phyloP scores from a whole-genome alignment of 306 rosid genomes.

The Sicyos edulis region DNA sequence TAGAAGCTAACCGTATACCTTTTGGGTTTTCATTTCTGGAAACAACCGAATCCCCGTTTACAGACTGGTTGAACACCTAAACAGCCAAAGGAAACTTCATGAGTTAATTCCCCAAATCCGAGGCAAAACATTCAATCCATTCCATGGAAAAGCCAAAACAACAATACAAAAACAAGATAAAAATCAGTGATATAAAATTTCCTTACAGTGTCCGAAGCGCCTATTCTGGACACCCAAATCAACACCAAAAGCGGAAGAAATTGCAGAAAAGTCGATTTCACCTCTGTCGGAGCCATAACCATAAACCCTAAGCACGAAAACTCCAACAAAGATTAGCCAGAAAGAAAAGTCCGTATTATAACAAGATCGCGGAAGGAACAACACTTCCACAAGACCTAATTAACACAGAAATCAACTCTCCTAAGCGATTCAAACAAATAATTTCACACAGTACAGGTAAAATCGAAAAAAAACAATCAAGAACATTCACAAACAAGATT shows the following conservation, averaged over 20 bases:
- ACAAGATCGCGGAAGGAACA: conserved; percentile 4
- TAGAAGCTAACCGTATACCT: conserved; percentile 19
- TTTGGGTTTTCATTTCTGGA: conserved; percentile 29
- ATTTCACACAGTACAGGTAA: not conserved
- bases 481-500: not conserved
- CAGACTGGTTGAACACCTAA: conserved; percentile 31
- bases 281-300: conserved; percentile 25
- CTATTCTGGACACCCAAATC: conserved; percentile 19
- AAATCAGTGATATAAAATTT: not conserved
- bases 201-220: conserved; percentile 37
- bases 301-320: conserved; percentile 29
- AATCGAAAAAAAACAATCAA: not conserved
- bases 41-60: conserved; percentile 24
- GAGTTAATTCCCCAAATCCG: not conserved
- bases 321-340: not conserved
- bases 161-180: not conserved
- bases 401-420: not conserved
- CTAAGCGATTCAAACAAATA: not conserved
- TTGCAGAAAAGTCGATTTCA: conserved; percentile 17
- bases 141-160: not conserved
- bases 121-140: not conserved
- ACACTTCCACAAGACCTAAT: not conserved
- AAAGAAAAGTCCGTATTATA: not conserved
- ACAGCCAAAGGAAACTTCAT: conserved; percentile 16
- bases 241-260: conserved; percentile 24